Percentiles rank a stretch among this genome's conserved stretches.
These are phyloP conservation scores for Cystoderma amianthinum DNA, from an alignment of 768 basidiomycete genomes.

Conservation along the genomic window DNA sequence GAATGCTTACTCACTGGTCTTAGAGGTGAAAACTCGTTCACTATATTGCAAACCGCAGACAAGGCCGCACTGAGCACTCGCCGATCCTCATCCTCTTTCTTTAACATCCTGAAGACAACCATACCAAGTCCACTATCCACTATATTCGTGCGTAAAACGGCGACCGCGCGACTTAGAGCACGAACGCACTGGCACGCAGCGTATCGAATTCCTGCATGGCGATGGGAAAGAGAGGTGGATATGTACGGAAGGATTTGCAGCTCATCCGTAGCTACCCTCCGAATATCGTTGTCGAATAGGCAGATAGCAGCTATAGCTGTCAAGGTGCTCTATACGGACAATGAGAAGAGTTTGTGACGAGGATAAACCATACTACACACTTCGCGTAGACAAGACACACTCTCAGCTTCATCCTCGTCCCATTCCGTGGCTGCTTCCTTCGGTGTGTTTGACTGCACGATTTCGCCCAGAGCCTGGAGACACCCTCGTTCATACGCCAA, in stretches of 20 bases:
- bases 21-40: conserved; percentile 82
- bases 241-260: conserved; percentile 34
- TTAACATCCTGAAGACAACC: conserved; percentile 51
- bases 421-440: conserved; percentile 33
- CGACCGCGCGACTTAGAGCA: conserved; percentile 72
- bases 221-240: conserved; percentile 44
- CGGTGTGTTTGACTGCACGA: conserved; percentile 52
- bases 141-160: conserved; percentile 77
- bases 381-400: conserved; percentile 53
- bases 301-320: conserved; percentile 67
- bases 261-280: conserved; percentile 58
- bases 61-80: conserved; percentile 68
- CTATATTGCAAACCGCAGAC: conserved; percentile 76
- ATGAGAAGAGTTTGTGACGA: not conserved
- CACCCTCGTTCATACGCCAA: conserved; percentile 67
- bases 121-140: conserved; percentile 78
- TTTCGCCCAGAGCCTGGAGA: conserved; percentile 42
- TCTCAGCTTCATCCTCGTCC: conserved; percentile 70
- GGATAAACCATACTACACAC: conserved; percentile 21
- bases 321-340: conserved; percentile 53
- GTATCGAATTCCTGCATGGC: conserved; percentile 70
- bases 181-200: conserved; percentile 85
- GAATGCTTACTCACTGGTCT: conserved; percentile 45
- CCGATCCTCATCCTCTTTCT: conserved; percentile 48
- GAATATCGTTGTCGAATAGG: conserved; percentile 67